phyloP scores from a whole-genome alignment of 441 rosid species.

The Rhodomyrtus psidioides region DNA sequence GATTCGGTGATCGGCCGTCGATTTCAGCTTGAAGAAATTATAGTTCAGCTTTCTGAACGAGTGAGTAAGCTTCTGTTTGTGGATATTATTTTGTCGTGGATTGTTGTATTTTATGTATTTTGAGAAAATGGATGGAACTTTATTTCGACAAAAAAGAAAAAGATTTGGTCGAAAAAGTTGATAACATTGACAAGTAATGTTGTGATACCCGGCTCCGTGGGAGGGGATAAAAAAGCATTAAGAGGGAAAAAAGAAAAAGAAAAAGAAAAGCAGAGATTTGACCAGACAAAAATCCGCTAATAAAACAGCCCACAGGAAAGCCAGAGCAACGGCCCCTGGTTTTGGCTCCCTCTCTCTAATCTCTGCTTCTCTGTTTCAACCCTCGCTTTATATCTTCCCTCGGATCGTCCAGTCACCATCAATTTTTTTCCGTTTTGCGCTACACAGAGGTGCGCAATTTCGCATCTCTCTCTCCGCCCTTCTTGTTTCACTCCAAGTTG shows the following conservation, averaged over 20 bases:
- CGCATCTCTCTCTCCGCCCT: not conserved
- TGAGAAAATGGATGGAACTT: no score
- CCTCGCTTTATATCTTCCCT: slow-evolving; percentile 15
- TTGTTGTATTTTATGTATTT: no score
- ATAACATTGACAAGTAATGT: no score
- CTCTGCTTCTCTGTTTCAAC: slow-evolving; percentile 7
- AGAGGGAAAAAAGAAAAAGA: not conserved
- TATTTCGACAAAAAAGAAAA: no score
- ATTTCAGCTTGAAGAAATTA: no score
- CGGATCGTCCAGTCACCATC: not conserved
- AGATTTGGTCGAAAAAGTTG: no score
- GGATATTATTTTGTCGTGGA: no score
- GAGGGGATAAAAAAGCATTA: not conserved
- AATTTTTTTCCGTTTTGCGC: not conserved
- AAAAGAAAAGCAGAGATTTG: not conserved
- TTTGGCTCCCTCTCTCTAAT: slow-evolving; percentile 26
- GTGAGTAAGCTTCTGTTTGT: no score
- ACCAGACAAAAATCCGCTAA: slow-evolving; percentile 37
- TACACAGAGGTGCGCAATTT: slow-evolving; percentile 15
- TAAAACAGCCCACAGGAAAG: slow-evolving; percentile 68
- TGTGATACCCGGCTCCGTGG: no score
- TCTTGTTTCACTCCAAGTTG: no score
- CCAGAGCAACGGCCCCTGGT: slow-evolving; percentile 76
- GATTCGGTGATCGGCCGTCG: no score
- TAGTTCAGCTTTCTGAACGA: no score